phyloP scores from a whole-genome alignment of 1,284 basidiomycete species.

The Pseudozyma hubeiensis region DNA sequence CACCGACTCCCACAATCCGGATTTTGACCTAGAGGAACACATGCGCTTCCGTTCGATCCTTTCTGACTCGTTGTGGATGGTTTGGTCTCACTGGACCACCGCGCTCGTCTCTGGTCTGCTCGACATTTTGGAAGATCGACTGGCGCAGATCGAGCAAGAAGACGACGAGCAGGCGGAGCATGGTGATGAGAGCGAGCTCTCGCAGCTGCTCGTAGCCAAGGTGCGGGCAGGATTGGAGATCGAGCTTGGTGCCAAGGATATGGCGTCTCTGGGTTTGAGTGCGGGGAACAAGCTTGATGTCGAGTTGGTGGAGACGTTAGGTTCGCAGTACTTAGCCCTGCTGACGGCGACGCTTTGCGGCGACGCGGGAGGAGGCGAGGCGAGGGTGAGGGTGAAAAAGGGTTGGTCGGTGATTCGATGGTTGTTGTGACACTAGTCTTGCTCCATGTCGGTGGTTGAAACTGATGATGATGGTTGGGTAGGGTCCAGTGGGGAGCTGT shows the following conservation, averaged over 20 bases:
- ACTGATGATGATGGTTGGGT: background rate
- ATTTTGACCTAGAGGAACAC: slow-evolving; percentile 4
- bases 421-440: slow-evolving; percentile 23
- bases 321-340: slow-evolving; percentile 15
- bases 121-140: slow-evolving; percentile 38
- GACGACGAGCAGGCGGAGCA: slow-evolving; percentile 2
- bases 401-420: slow-evolving; percentile 41
- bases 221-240: slow-evolving; percentile 17
- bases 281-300: slow-evolving; percentile 45
- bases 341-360: slow-evolving; percentile 14
- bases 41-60: slow-evolving; percentile 29
- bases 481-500: background rate
- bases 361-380: background rate
- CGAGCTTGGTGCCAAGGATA: slow-evolving; percentile 27
- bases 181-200: slow-evolving; percentile 15
- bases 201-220: slow-evolving; percentile 12
- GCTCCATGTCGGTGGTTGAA: slow-evolving; percentile 1
- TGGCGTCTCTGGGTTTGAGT: slow-evolving; percentile 47
- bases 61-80: slow-evolving; percentile 50
- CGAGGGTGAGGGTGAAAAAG: slow-evolving; percentile 24
- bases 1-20: background rate
- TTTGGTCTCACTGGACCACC: slow-evolving; percentile 48
- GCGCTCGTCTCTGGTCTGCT: slow-evolving; percentile 43
- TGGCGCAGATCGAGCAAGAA: slow-evolving; percentile 30
- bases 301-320: slow-evolving; percentile 34